Evolutionary conservation across 805 yeast genomes (phyloP).

Genomic region (Pichia kluyveri): DNA sequence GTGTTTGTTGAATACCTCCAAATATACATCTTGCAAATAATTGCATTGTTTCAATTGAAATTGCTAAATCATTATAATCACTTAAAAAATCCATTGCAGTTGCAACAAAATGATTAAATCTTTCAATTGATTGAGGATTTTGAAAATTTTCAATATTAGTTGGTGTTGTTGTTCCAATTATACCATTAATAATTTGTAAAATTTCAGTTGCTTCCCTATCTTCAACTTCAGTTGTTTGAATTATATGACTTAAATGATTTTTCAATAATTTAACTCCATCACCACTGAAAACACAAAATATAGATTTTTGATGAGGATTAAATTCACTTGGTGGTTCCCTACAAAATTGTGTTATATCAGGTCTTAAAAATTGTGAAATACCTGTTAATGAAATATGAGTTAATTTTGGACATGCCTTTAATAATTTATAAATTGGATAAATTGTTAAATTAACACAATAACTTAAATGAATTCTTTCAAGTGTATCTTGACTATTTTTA

Average conservation of each 20-base stretch:
- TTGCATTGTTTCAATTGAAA: constrained; percentile 17
- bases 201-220: constrained; percentile 25
- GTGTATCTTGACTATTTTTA: constrained; percentile 58
- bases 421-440: constrained; percentile 64
- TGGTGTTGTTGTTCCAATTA: constrained; percentile 16
- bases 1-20: constrained; percentile 21
- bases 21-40: constrained; percentile 25
- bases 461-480: constrained; percentile 88
- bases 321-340: constrained; percentile 91
- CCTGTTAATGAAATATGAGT: constrained; percentile 93
- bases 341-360: constrained; percentile 79
- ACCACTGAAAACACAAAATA: constrained; percentile 92
- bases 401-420: constrained; percentile 74
- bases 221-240: constrained; percentile 25
- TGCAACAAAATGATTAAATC: constrained; percentile 21
- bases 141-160: constrained; percentile 12
- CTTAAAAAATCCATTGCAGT: constrained; percentile 21
- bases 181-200: constrained; percentile 22
- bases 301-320: constrained; percentile 71
- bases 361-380: constrained; percentile 76
- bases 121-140: constrained; percentile 18
- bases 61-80: constrained; percentile 20
- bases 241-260: constrained; percentile 42
- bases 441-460: constrained; percentile 78
- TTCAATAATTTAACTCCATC: constrained; percentile 75